Base-by-base conservation (phyloP, 345 rosid genomes). In the Euclidium syriacum region DNA sequence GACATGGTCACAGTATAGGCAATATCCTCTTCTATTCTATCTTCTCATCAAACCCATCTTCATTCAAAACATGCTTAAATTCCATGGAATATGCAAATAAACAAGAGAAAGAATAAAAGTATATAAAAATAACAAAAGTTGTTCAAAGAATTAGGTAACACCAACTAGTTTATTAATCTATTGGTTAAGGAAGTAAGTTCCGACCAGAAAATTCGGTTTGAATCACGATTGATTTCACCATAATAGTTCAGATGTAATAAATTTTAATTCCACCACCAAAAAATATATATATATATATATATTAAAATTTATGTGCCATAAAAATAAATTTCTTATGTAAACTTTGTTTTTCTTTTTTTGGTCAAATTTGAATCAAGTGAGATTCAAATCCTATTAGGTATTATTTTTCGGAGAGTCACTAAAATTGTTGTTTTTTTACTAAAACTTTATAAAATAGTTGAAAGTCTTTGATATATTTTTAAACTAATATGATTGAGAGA, bases 1-100 rank as follows among this genome's bases (percentile, higher is more conserved):
- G 84, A 70, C 73, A 78, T 77, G 91, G 81, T 84, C 87, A 70
- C 52, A 51, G 62, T 67, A 81, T 79, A 78, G 52, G 76, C 73
- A 71, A 85, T 87, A 85, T 81, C 84, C 86, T 79, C 86, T 69
- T 81, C 58, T 75, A 80, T 72, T 81, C 77, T 67, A 69, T 59
- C 76, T 46, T 75, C 77, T 62, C 75, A 66, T 58, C 59, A 36
- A 35, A 46, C 62, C 63, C 56, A 46, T 62, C 51, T 70, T 50
- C 56, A 62, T 62, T 52, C 57, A 54, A 70, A 53, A 38, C 64
- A 54, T 54, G 58, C 30, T 46, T 29, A 53, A 52, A 53, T 62
- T 67, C 64, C 17, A 70, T 52, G 26, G 26, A 70, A 60, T 58
- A 59, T 50, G 18, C 46, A 41, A 10, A 50, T 23, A 41, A 41